Evolutionary conservation across 441 rosid genomes (phyloP).

Genomic region (Lepidium campestre): DNA sequence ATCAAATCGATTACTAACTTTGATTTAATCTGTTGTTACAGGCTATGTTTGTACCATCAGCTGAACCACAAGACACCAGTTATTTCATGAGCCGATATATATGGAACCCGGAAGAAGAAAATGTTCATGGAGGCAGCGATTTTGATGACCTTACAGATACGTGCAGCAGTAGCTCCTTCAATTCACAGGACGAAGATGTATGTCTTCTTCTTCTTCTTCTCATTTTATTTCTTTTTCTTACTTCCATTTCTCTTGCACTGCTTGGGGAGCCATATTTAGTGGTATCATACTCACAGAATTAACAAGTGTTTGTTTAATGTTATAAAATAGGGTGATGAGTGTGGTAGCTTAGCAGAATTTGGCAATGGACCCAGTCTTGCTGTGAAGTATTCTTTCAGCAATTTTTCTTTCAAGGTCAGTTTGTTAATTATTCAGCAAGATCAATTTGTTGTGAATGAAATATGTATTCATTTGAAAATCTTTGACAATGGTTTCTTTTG

Average conservation of each 20-base stretch:
- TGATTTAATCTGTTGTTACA: slow-evolving; percentile 26
- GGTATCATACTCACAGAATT: background rate
- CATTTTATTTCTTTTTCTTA: too few species aligned
- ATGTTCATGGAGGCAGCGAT: slow-evolving; percentile 78
- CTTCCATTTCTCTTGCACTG: background rate
- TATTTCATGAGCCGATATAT: slow-evolving; percentile 92
- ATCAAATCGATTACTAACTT: slow-evolving; percentile 4
- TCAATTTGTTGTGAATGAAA: background rate
- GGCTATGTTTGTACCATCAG: slow-evolving; percentile 95
- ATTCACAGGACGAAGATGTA: slow-evolving; percentile 84
- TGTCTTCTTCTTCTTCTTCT: background rate
- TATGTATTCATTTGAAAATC: background rate
- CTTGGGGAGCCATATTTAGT: background rate
- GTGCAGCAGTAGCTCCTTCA: slow-evolving; percentile 68
- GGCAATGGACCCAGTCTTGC: slow-evolving; percentile 48
- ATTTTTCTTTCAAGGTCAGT: slow-evolving; percentile 91
- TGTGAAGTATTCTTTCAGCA: slow-evolving; percentile 88
- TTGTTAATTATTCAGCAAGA: background rate
- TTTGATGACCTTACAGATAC: slow-evolving; percentile 84
- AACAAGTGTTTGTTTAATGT: background rate
- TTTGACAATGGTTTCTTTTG: background rate
- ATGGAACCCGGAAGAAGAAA: slow-evolving; percentile 86
- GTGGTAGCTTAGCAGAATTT: slow-evolving; percentile 78
- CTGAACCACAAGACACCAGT: slow-evolving; percentile 82
- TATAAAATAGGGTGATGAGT: slow-evolving; percentile 72